These are phyloP conservation scores for Bryum argenteum DNA, from an alignment of 225 moss, liverwort and hornwort genomes.

Conservation along the genomic window DNA sequence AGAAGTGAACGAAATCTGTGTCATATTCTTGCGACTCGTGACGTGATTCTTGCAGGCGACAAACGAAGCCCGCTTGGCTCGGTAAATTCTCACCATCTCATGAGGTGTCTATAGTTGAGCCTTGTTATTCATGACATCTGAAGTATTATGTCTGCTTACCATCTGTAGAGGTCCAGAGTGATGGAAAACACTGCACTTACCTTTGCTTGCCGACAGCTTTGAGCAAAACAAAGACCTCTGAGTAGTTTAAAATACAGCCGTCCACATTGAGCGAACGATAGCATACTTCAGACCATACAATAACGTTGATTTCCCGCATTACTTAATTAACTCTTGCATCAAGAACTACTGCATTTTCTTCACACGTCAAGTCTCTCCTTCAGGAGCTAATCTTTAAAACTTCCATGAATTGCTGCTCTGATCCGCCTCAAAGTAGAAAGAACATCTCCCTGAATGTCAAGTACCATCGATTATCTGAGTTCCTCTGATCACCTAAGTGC, in stretches of 20 bases:
- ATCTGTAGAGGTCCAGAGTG: not conserved
- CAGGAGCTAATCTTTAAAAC: not conserved
- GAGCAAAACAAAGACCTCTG: constrained; percentile 5
- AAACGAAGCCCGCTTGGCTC: constrained; percentile 18
- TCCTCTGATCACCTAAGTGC: constrained; percentile 9
- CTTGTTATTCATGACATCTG: not conserved
- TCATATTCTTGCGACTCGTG: constrained; percentile 31
- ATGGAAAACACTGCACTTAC: constrained; percentile 7
- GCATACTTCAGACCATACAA: not conserved
- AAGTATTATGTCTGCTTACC: not conserved
- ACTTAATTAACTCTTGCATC: constrained; percentile 20
- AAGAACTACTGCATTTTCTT: constrained; percentile 22
- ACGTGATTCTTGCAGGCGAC: constrained; percentile 24
- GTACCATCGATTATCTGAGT: not conserved
- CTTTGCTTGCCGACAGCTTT: constrained; percentile 3
- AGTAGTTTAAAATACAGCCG: constrained; percentile 5
- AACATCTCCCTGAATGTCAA: not conserved
- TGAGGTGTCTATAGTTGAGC: constrained; percentile 17
- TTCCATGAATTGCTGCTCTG: constrained; percentile 4
- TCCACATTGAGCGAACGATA: constrained; percentile 11
- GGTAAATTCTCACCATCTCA: constrained; percentile 27
- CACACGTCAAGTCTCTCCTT: not conserved
- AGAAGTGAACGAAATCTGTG: constrained; percentile 20
- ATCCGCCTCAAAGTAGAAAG: constrained; percentile 8
- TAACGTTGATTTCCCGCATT: not conserved